Base-by-base conservation (phyloP, 1,284 basidiomycete species). In the Ganoderma lucidum region DNA sequence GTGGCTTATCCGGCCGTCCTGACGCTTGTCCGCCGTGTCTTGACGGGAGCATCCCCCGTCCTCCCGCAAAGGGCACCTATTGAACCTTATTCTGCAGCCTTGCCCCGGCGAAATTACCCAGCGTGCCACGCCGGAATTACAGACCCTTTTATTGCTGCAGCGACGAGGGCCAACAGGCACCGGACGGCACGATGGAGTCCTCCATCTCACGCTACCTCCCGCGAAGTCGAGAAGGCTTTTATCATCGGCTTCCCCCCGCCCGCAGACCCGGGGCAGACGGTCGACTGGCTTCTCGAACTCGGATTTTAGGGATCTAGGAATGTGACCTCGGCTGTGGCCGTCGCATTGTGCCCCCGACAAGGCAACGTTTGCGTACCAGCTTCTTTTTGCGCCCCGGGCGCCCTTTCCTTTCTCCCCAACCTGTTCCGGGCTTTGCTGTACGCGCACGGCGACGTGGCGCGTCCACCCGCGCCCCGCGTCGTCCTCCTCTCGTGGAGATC, bases 401-500 rank as follows among this genome's bases (percentile, higher is more conserved):
- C 35, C 53, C 53, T 56, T 2, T 56, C 15, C 9, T 19, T 28
- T 19, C 30, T 56, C 32, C 15, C 39, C 53, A 15, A 30, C 32
- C 53, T 23, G 30, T 23, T 56, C 53, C 30, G 32, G 48, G 15
- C 53, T 19, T 30, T 56, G 30, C 32, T 56, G 15, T 30, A 56
- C 32, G 53, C 53, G 2, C 53, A 17, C 6, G 53, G 53, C 53
- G 53, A 8, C 30, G 53, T 56, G 53, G 53, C 37, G 56, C 56
- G 35, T 19, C 17, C 35, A 23, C 12, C 48, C 23, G 48, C 48
- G 45, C n/a, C 19, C n/a, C 55, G 17, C 30, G 17, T 19, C 56
- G 23, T 19, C 37, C 8, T 58, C 35, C 53, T 35, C 14, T 56
- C 28, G 51, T 41, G 67, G 12, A 48, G 65, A 69, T 69, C 65